phyloP scores from a whole-genome alignment of 495 filamentous ascomycete species.

The Choiromyces venosus region DNA sequence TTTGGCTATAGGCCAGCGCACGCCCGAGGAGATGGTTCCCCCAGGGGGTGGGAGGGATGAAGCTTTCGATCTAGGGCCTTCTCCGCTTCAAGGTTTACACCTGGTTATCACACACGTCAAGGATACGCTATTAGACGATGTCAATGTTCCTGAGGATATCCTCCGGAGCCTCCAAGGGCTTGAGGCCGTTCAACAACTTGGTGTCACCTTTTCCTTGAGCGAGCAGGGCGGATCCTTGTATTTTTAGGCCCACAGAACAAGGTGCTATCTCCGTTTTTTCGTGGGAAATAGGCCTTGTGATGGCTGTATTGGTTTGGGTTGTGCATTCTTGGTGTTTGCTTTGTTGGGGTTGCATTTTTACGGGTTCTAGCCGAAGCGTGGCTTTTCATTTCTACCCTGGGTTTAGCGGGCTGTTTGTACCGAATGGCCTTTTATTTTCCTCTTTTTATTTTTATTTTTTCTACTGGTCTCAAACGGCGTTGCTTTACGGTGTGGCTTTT shows the following conservation, averaged over 20 bases:
- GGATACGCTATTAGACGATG: constrained; percentile 62
- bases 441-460: no score
- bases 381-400: constrained; percentile 16
- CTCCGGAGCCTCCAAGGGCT: constrained; percentile 59
- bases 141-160: constrained; percentile 58
- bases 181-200: constrained; percentile 58
- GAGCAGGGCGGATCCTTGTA: constrained; percentile 50
- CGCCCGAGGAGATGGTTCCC: constrained; percentile 15
- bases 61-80: constrained; percentile 10
- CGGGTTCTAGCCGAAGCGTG: constrained; percentile 7
- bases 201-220: constrained; percentile 72
- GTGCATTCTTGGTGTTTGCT: constrained; percentile 6
- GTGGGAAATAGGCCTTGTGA: background rate
- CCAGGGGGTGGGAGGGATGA: background rate
- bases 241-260: constrained; percentile 33
- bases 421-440: constrained; percentile 4
- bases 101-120: constrained; percentile 79
- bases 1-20: constrained; percentile 19
- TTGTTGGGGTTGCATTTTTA: constrained; percentile 17
- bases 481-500: constrained; percentile 16
- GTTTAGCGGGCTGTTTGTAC: constrained; percentile 7
- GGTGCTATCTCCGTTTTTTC: background rate
- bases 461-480: background rate
- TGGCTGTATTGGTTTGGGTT: background rate
- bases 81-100: constrained; percentile 50